These are phyloP conservation scores for Trifolium subterraneum DNA, from an alignment of 306 rosid genomes.

Conservation along the genomic window DNA sequence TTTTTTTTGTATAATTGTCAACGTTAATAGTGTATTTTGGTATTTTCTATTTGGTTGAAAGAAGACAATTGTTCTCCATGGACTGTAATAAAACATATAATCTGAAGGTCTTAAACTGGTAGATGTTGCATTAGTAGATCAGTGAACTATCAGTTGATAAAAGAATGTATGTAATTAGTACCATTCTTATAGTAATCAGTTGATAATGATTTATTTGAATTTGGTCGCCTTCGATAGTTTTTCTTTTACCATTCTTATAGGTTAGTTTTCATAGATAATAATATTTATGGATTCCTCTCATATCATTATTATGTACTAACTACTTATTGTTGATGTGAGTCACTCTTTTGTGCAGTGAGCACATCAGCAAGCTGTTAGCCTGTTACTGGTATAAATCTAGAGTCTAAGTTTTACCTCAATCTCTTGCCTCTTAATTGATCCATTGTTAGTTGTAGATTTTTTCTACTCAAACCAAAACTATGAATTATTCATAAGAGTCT, in stretches of 20 bases:
- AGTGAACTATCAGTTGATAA: not conserved
- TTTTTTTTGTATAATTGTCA: not conserved
- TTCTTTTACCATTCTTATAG: not conserved
- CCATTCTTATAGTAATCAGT: not conserved
- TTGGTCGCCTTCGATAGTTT: not conserved
- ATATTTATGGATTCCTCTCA: not conserved
- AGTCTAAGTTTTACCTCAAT: not conserved
- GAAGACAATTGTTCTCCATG: not conserved
- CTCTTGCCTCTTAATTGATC: constrained; percentile 1
- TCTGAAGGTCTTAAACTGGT: not conserved
- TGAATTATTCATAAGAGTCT: not conserved
- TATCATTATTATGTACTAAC: not conserved
- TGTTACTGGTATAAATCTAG: not conserved
- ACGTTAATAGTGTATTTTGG: not conserved
- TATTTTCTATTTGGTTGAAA: constrained; percentile 20
- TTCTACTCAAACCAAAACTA: constrained; percentile 13
- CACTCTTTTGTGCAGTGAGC: not conserved
- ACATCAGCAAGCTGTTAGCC: not conserved
- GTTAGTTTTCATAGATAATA: constrained; percentile 7
- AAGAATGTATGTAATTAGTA: not conserved
- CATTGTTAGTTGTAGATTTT: not conserved
- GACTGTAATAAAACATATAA: not conserved
- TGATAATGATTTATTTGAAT: constrained; percentile 1
- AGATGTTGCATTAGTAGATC: constrained; percentile 9
- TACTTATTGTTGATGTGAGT: constrained; percentile 11